Conservation (phyloP, 1,284 basidiomycete genomes). For the Lignosus rhinocerotis region DNA sequence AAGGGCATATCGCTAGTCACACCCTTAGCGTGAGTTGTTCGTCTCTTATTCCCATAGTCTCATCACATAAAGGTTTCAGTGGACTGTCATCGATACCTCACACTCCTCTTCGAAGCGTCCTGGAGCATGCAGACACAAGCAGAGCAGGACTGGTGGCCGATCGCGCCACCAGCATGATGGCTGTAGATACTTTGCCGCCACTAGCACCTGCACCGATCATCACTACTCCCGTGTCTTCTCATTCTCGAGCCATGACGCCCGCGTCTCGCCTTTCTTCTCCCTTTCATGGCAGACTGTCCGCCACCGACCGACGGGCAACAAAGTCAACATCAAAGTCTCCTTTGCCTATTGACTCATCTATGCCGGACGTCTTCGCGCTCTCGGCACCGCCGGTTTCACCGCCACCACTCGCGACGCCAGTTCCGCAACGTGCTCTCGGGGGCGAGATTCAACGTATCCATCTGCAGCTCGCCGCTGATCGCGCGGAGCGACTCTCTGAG, state of each 20-base stretch:
- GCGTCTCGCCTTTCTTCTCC: conserved; percentile 36
- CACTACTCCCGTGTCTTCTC: conserved; percentile 19
- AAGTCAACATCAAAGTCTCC: conserved; percentile 14
- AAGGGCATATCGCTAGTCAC: conserved; percentile 19
- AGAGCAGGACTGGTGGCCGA: neutral
- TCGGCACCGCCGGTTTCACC: conserved; percentile 19
- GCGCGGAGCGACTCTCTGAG: conserved; percentile 48
- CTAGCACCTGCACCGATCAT: conserved; percentile 17
- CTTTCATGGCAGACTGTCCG: conserved; percentile 28
- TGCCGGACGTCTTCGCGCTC: conserved; percentile 36
- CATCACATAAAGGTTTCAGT: neutral
- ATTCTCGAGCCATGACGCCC: conserved; percentile 22
- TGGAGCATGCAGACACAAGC: neutral
- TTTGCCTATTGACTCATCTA: conserved; percentile 11
- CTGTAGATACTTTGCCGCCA: conserved; percentile 3
- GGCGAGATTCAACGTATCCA: conserved; percentile 63
- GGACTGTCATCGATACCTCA: conserved; percentile 16
- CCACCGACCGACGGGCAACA: conserved; percentile 11
- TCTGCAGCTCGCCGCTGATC: conserved; percentile 49
- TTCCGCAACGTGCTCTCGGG: conserved; percentile 36
- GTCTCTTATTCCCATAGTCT: neutral
- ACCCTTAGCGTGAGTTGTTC: conserved; percentile 16
- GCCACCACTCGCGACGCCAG: conserved; percentile 25
- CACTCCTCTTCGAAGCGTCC: conserved; percentile 5
- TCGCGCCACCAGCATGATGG: neutral